Percentiles rank a stretch among this genome's conserved stretches.
Conservation (phyloP, 1,284 basidiomycete species). For the Leccinum brunneo-olivaceum region DNA sequence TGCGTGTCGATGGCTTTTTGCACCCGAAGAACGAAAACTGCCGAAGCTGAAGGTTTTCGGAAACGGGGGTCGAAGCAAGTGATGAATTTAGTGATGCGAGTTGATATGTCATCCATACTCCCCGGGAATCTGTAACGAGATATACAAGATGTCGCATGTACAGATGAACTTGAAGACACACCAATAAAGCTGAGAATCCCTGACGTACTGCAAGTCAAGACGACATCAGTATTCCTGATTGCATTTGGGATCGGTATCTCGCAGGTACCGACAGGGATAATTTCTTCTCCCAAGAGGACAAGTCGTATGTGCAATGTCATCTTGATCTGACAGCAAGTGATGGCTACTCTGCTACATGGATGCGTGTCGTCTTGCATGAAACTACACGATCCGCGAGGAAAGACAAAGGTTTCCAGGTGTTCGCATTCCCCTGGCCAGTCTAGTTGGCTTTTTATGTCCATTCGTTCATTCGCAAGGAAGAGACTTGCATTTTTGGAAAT, state of each 20-base stretch:
- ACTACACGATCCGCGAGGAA: conserved; percentile 35
- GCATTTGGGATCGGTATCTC: conserved; percentile 18
- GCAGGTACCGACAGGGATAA: conserved; percentile 15
- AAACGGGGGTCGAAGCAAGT: conserved; percentile 24
- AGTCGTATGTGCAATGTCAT: conserved; percentile 19
- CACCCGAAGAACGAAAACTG: conserved; percentile 27
- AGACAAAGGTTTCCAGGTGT: conserved; percentile 41
- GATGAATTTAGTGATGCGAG: conserved; percentile 29
- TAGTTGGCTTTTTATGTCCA: conserved; percentile 35
- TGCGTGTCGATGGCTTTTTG: conserved; percentile 20
- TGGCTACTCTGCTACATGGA: conserved; percentile 4
- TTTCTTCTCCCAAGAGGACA: conserved; percentile 17
- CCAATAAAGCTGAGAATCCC: conserved; percentile 27
- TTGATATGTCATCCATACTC: conserved; percentile 34
- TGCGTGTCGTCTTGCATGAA: conserved; percentile 35
- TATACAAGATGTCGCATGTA: conserved; percentile 4
- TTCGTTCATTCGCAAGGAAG: conserved; percentile 38
- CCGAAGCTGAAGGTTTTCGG: conserved; percentile 35
- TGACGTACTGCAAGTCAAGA: conserved; percentile 24
- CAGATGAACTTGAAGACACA: conserved; percentile 12
- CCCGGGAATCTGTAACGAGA: conserved; percentile 18
- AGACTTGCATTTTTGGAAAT: conserved; percentile 43
- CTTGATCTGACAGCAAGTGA: conserved; percentile 18
- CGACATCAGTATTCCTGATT: neutral
- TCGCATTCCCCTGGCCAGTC: conserved; percentile 25